A percentile compares a stretch with the other conserved stretches of the same genome.
Evolutionary conservation across 345 rosid genomes (phyloP).

Genomic region (Citrus reticulata): DNA sequence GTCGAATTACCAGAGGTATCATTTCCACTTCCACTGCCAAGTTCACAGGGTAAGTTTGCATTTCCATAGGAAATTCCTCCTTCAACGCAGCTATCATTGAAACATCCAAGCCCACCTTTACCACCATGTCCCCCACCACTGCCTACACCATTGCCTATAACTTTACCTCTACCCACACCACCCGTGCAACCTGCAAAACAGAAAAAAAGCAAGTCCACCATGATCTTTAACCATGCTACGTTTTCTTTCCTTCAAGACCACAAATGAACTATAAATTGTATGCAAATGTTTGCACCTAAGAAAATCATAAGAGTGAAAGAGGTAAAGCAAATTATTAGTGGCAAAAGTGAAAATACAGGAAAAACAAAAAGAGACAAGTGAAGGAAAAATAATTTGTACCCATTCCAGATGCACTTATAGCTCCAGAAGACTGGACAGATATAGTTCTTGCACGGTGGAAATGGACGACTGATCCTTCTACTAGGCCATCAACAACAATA

Average conservation of each 20-base stretch:
- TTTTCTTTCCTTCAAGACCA: constrained; percentile 11
- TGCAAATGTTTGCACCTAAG: not conserved
- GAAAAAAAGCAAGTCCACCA: constrained; percentile 11
- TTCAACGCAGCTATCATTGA: constrained; percentile 47
- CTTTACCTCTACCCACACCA: constrained; percentile 80
- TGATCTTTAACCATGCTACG: not conserved
- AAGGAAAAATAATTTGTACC: constrained; percentile 42
- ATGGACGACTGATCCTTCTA: constrained; percentile 93
- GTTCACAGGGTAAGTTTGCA: constrained; percentile 89
- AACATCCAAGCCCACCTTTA: constrained; percentile 80
- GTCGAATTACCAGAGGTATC: constrained; percentile 54
- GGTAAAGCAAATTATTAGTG: not conserved
- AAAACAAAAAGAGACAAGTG: not conserved
- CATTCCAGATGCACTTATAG: constrained; percentile 76
- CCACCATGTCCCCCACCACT: constrained; percentile 99
- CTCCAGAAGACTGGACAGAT: constrained; percentile 69
- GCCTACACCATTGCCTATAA: constrained; percentile 66
- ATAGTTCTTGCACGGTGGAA: constrained; percentile 91
- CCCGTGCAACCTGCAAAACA: constrained; percentile 81
- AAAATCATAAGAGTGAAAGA: not conserved
- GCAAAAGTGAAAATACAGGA: not conserved
- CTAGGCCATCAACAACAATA: constrained; percentile 74
- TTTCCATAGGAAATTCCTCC: constrained; percentile 93
- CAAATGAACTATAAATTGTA: not conserved
- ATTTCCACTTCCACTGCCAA: constrained; percentile 99